Evolutionary conservation across 768 basidiomycete species (phyloP).

Genomic region (Podaxis sp.): DNA sequence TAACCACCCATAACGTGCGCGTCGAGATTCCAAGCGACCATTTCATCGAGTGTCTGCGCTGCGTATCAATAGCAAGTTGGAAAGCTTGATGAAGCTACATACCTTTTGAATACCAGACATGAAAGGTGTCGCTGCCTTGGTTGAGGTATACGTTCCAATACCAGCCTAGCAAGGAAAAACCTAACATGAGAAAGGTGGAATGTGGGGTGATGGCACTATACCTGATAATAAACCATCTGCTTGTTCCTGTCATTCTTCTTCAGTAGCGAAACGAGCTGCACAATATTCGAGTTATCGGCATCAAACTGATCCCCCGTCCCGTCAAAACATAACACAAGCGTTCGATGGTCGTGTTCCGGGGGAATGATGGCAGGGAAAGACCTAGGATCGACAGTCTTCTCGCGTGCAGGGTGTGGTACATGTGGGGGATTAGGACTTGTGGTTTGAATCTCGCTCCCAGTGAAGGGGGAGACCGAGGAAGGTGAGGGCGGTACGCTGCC

Average conservation of each 20-base stretch:
- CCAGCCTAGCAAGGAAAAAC: slow-evolving; percentile 35
- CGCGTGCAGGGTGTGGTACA: slow-evolving; percentile 5
- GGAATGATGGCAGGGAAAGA: slow-evolving; percentile 37
- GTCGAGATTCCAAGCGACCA: slow-evolving; percentile 49
- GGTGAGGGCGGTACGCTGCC: slow-evolving; percentile 2
- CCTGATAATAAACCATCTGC: slow-evolving; percentile 64
- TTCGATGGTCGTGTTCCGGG: slow-evolving; percentile 36
- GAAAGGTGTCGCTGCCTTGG: slow-evolving; percentile 35
- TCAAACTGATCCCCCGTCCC: slow-evolving; percentile 57
- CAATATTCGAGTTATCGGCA: slow-evolving; percentile 55
- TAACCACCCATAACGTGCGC: slow-evolving; percentile 58
- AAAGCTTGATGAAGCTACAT: background rate
- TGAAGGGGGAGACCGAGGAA: slow-evolving; percentile 7
- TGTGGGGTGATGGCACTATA: slow-evolving; percentile 11
- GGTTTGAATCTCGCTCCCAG: slow-evolving; percentile 11
- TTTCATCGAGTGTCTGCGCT: slow-evolving; percentile 43
- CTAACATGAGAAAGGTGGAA: background rate
- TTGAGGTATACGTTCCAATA: slow-evolving; percentile 50
- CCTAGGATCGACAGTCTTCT: slow-evolving; percentile 23
- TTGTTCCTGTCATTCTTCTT: slow-evolving; percentile 51
- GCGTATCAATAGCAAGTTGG: too few species aligned
- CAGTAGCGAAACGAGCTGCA: slow-evolving; percentile 47
- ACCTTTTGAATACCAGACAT: slow-evolving; percentile 38
- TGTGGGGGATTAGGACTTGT: slow-evolving; percentile 5
- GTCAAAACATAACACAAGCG: slow-evolving; percentile 56